phyloP scores from a whole-genome alignment of 139 green algal species.

The Chlamydomonas sp. region DNA sequence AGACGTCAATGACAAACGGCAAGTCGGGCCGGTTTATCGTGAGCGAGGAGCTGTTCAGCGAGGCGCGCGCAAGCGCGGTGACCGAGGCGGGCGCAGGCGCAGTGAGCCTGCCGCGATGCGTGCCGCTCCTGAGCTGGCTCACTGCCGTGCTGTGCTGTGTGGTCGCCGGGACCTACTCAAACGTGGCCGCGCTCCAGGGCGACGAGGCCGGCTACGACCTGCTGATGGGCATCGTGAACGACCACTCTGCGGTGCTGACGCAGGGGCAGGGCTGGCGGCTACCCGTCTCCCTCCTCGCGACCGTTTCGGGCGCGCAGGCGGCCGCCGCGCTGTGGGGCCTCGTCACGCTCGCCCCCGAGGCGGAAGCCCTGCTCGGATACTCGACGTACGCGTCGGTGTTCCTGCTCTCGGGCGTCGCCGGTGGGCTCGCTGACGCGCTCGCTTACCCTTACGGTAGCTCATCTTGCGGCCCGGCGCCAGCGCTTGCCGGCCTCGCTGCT shows the following conservation, averaged over 20 bases:
- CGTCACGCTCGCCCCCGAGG: background rate
- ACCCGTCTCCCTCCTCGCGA: background rate
- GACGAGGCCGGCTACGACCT: background rate
- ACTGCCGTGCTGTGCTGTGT: background rate
- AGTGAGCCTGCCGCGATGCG: background rate
- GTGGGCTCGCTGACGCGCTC: background rate
- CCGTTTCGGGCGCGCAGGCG: background rate
- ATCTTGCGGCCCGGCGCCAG: background rate
- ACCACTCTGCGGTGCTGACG: background rate
- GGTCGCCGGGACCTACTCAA: background rate
- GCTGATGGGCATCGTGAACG: background rate
- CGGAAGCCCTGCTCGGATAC: background rate
- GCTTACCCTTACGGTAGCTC: background rate
- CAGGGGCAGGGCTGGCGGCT: background rate
- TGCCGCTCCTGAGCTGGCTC: background rate
- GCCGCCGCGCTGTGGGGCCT: background rate
- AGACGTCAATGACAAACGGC: no score
- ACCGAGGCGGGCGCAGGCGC: no score
- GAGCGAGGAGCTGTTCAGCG: no score
- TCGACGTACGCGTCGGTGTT: background rate
- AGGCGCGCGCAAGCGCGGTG: no score
- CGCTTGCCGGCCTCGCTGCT: background rate
- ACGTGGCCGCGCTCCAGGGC: background rate
- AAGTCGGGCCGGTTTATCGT: no score
- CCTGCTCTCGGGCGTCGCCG: background rate